phyloP scores from a whole-genome alignment of 2,329 filamentous ascomycete species.

The Scedosporium aurantiacum region DNA sequence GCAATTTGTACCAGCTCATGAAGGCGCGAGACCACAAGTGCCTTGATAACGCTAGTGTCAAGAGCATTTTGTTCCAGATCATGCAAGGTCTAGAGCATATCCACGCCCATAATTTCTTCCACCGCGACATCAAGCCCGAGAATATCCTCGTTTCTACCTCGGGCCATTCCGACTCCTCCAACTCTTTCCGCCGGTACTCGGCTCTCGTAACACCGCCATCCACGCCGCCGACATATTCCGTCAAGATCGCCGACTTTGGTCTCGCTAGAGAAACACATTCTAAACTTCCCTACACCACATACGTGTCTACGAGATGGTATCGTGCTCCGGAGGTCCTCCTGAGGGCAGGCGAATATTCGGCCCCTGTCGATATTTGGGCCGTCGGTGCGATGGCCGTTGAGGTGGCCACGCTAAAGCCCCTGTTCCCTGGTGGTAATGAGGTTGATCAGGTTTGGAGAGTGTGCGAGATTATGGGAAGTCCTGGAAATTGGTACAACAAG shows the following conservation, averaged over 20 bases:
- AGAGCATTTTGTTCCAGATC: slow-evolving; percentile 97
- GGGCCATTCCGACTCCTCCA: slow-evolving; percentile 66
- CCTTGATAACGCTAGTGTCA: slow-evolving; percentile 81
- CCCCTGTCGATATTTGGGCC: slow-evolving; percentile 97
- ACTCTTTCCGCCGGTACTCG: slow-evolving; percentile 87
- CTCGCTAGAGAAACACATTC: slow-evolving; percentile 96
- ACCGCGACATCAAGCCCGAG: slow-evolving; percentile 97
- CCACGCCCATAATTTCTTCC: slow-evolving; percentile 93
- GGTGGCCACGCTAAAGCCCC: slow-evolving; percentile 86
- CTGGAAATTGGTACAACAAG: slow-evolving; percentile 96
- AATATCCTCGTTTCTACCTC: slow-evolving; percentile 96
- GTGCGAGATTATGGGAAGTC: slow-evolving; percentile 98
- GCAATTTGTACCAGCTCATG: slow-evolving; percentile 97
- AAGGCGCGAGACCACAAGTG: slow-evolving; percentile 94
- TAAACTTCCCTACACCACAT: slow-evolving; percentile 92
- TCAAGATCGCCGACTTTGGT: slow-evolving; percentile 98
- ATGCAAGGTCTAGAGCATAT: slow-evolving; percentile 94
- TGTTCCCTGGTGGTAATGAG: slow-evolving; percentile 96
- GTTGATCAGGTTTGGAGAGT: slow-evolving; percentile 98
- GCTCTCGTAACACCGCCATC: slow-evolving; percentile 87
- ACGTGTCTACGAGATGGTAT: slow-evolving; percentile 97
- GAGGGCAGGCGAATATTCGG: slow-evolving; percentile 90
- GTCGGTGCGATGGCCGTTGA: slow-evolving; percentile 98
- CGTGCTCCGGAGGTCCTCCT: slow-evolving; percentile 89
- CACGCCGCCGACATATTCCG: slow-evolving; percentile 84